Evolutionary conservation across 225 moss, liverwort and hornwort species (phyloP), one percentile per base, ranked within the genome.

Genomic region (Bryoerythrophyllum caledonicum): DNA sequence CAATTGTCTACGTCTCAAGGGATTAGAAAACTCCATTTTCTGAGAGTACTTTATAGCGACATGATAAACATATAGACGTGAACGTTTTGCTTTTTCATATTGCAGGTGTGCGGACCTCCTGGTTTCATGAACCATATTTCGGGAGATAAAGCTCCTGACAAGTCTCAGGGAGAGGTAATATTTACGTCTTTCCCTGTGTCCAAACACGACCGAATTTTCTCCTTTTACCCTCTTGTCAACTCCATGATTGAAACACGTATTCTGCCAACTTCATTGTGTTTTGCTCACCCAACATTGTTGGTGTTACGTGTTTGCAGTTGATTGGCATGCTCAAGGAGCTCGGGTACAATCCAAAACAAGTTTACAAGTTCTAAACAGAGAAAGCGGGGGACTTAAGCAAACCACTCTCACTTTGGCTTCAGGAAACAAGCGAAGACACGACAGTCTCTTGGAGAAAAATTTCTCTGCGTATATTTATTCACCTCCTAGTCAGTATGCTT

Each of bases 31-130:
- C 27, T 58, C 68, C 27, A 28, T 49, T 62, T 34, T 44, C 46
- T 63, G 24, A 40, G 52, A 76, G 60, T 55, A 37, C 55, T 40
- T 37, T 23, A 38, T 24, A 23, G 24, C 46, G 44, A 23, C 10
- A 11, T 27, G 38, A 48, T 54, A 48, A 30, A 60, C 4, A 21
- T 44, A 56, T 37, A 25, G 10, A 62, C 19, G 4, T 32, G 55
- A 25, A 34, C 35, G 7, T 69, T 64, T 68, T 35, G 40, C 4
- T 37, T 37, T 14, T 74, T 61, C n/a, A n/a, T 68, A 21, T 68
- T 60, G 70, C 80, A 96, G 91, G 92, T 96, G 24, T 96, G 94
- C 81, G 94, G 96, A 74, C 94, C 92, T 40, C 94, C 92, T 56
- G 86, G 92, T 44, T 82, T 94, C 73, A 91, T 91, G 90, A 91